Evolutionary conservation across 345 rosid species (phyloP).

Genomic region (Syzygium jambos): DNA sequence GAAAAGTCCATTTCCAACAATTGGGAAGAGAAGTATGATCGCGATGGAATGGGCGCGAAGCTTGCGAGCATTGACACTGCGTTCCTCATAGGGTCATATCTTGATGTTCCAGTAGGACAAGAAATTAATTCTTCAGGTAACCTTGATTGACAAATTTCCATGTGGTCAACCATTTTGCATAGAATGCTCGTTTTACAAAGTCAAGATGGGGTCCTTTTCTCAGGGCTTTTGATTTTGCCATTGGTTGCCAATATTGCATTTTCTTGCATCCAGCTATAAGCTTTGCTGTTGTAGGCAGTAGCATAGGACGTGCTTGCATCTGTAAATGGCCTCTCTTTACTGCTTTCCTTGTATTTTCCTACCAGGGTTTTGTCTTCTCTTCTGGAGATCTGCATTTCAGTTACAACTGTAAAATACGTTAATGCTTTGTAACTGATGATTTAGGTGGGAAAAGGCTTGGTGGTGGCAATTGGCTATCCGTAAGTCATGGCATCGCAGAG

Average conservation of each 20-base stretch:
- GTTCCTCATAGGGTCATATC: constrained; percentile 76
- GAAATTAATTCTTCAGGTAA: constrained; percentile 88
- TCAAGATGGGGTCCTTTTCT: neutral
- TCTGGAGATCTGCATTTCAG: neutral
- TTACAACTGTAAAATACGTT: neutral
- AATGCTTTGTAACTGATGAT: constrained; percentile 9
- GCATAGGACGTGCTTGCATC: neutral
- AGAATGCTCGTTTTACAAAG: neutral
- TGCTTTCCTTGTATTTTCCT: neutral
- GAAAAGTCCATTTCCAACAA: constrained; percentile 57
- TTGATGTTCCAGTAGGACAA: constrained; percentile 93
- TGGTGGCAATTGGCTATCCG: constrained; percentile 97
- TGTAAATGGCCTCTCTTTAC: neutral
- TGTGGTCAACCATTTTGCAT: neutral
- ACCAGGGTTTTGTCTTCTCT: neutral
- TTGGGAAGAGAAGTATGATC: constrained; percentile 91
- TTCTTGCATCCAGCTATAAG: neutral
- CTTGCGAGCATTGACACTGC: constrained; percentile 49
- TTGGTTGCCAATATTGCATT: neutral
- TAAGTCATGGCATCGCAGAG: constrained; percentile 95
- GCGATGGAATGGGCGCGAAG: constrained; percentile 48
- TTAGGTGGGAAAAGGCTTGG: constrained; percentile 74
- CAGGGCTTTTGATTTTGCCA: neutral
- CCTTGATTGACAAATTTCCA: neutral
- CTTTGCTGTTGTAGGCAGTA: neutral